A percentile compares a stretch with the other conserved stretches of the same genome.
Conservation (phyloP, 768 basidiomycete species). For the Leccinum subtestaceum region DNA sequence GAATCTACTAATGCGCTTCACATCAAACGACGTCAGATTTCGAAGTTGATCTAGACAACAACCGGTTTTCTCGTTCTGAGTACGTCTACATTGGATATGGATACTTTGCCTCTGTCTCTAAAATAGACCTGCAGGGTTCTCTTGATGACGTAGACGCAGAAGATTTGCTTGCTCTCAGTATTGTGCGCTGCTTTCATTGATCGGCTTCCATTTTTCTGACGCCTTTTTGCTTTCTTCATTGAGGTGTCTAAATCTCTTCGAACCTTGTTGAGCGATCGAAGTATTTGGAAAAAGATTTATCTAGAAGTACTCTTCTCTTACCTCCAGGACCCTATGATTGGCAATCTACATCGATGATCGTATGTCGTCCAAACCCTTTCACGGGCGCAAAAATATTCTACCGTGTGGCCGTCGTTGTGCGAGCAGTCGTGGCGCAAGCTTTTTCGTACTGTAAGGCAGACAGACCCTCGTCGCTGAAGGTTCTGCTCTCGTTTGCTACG, state of each 20-base stretch:
- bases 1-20: background rate
- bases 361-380: conserved; percentile 6
- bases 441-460: conserved; percentile 8
- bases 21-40: background rate
- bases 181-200: background rate
- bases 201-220: background rate
- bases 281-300: conserved; percentile 7
- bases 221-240: background rate
- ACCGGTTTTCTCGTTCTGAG: background rate
- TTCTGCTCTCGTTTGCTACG: conserved; percentile 9
- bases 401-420: conserved; percentile 8
- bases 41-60: background rate
- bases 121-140: background rate
- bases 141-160: background rate
- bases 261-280: conserved; percentile 1
- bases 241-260: conserved; percentile 5
- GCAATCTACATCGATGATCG: conserved; percentile 6
- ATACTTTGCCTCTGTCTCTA: background rate
- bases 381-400: background rate
- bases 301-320: background rate
- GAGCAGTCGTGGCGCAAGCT: background rate
- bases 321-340: conserved; percentile 12
- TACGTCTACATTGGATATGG: background rate
- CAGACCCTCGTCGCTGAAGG: conserved; percentile 12
- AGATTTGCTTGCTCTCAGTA: conserved; percentile 6